phyloP scores from a whole-genome alignment of 495 filamentous ascomycete genomes.

The Daldinia vernicosa region DNA sequence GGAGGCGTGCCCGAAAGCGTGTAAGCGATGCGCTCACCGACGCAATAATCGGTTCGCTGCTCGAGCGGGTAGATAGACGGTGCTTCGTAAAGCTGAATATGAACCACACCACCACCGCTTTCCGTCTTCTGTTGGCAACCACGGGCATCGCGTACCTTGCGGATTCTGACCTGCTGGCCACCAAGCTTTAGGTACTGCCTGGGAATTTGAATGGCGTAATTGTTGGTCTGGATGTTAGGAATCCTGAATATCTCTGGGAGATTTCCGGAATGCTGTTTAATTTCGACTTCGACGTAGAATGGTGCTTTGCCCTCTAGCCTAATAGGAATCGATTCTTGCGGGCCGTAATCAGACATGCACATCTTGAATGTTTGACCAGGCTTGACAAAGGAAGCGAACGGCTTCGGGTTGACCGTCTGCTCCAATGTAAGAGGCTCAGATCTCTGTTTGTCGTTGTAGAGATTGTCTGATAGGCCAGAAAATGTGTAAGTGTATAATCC shows the following conservation, averaged over 20 bases:
- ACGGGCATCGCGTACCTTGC: slow-evolving; percentile 83
- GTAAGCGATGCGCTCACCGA: slow-evolving; percentile 92
- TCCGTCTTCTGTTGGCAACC: slow-evolving; percentile 81
- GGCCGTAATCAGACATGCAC: slow-evolving; percentile 82
- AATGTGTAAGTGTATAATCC: slow-evolving; percentile 89
- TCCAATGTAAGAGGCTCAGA: slow-evolving; percentile 73
- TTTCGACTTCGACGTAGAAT: slow-evolving; percentile 87
- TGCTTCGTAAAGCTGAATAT: slow-evolving; percentile 88
- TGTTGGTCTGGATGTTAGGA: slow-evolving; percentile 74
- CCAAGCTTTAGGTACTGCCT: slow-evolving; percentile 82
- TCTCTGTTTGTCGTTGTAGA: slow-evolving; percentile 75
- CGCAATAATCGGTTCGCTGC: slow-evolving; percentile 88
- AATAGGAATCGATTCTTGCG: slow-evolving; percentile 86
- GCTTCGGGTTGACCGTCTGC: slow-evolving; percentile 83
- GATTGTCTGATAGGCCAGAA: slow-evolving; percentile 76
- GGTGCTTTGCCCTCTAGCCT: slow-evolving; percentile 83
- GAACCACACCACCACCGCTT: slow-evolving; percentile 73
- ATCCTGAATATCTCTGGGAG: slow-evolving; percentile 82
- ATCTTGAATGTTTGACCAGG: slow-evolving; percentile 96
- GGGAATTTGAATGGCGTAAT: slow-evolving; percentile 83
- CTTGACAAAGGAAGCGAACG: slow-evolving; percentile 79
- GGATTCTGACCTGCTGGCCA: slow-evolving; percentile 83
- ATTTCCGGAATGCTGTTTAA: slow-evolving; percentile 85
- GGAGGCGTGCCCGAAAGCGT: slow-evolving; percentile 86
- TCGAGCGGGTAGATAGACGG: slow-evolving; percentile 89